These are phyloP conservation scores for Jamesozyma lodderae DNA, from an alignment of 805 yeast genomes.

Conservation along the genomic window DNA sequence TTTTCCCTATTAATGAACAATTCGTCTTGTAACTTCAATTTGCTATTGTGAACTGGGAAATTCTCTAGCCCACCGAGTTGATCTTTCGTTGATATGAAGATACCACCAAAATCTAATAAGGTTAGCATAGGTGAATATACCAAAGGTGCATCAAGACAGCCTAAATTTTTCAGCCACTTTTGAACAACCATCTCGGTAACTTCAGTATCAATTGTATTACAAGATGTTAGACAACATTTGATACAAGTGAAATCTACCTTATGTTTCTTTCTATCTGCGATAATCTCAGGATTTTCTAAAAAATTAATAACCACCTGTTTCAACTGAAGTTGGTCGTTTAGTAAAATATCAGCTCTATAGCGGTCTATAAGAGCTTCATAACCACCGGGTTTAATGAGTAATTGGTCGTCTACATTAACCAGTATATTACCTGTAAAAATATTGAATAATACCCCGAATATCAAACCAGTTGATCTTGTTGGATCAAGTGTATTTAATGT, in stretches of 20 bases:
- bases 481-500: conserved; percentile 59
- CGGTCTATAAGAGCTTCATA: conserved; percentile 73
- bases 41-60: conserved; percentile 25
- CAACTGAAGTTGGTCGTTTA: conserved; percentile 81
- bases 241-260: conserved; percentile 72
- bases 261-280: conserved; percentile 69
- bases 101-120: conserved; percentile 90
- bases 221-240: conserved; percentile 83
- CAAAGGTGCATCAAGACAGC: conserved; percentile 64
- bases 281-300: conserved; percentile 77
- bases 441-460: conserved; percentile 70
- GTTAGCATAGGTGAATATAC: conserved; percentile 86
- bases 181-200: conserved; percentile 82
- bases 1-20: conserved; percentile 29
- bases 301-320: conserved; percentile 90
- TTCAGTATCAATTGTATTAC: conserved; percentile 86
- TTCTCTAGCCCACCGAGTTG: conserved; percentile 46
- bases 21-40: conserved; percentile 27
- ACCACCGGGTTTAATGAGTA: conserved; percentile 74
- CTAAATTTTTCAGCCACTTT: conserved; percentile 84
- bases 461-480: conserved; percentile 76
- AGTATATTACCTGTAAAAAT: conserved; percentile 78
- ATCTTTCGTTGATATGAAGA: conserved; percentile 84
- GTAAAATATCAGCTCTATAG: conserved; percentile 58
- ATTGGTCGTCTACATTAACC: conserved; percentile 66